A percentile compares a stretch with the other conserved stretches of the same genome.
Conservation (phyloP, 2,329 filamentous ascomycete genomes). For the Onygenales sp. region DNA sequence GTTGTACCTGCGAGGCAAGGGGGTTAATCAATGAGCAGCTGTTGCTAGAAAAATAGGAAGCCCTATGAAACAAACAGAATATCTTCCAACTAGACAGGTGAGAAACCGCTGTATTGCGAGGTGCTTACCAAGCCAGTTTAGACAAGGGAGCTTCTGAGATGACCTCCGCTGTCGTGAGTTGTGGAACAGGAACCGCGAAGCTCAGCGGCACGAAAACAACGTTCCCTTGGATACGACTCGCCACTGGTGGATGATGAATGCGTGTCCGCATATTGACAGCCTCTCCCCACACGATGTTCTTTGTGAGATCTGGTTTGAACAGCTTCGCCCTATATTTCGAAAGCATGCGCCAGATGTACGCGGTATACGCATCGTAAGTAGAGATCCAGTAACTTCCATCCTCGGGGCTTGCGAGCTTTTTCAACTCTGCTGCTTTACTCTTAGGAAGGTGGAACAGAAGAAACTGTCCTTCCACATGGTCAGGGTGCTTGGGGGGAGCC, state of each 20-base stretch:
- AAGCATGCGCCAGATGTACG: constrained; percentile 34
- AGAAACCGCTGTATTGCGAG: not conserved
- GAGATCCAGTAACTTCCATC: constrained; percentile 34
- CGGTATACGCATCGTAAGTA: constrained; percentile 38
- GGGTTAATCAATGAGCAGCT: not conserved
- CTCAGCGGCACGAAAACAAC: constrained; percentile 23
- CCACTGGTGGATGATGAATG: constrained; percentile 23
- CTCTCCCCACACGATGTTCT: constrained; percentile 26
- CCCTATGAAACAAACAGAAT: not conserved
- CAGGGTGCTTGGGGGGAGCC: constrained; percentile 19
- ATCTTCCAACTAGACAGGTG: not conserved
- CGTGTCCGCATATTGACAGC: constrained; percentile 33
- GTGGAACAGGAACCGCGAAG: constrained; percentile 16
- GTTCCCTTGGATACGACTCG: constrained; percentile 28
- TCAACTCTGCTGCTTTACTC: constrained; percentile 35
- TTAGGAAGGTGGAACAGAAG: constrained; percentile 37
- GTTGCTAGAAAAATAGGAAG: no score
- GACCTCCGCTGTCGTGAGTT: constrained; percentile 23
- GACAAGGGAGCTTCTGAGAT: constrained; percentile 28
- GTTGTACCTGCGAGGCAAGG: constrained; percentile 18
- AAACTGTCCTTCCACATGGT: constrained; percentile 14
- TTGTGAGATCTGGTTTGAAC: constrained; percentile 22
- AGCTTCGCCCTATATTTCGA: constrained; percentile 25
- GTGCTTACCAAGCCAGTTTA: constrained; percentile 18
- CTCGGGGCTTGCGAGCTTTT: constrained; percentile 24